Evolutionary conservation across 768 basidiomycete genomes (phyloP), one percentile per base, ranked within the genome.

Genomic region (Leccinum variicolor): DNA sequence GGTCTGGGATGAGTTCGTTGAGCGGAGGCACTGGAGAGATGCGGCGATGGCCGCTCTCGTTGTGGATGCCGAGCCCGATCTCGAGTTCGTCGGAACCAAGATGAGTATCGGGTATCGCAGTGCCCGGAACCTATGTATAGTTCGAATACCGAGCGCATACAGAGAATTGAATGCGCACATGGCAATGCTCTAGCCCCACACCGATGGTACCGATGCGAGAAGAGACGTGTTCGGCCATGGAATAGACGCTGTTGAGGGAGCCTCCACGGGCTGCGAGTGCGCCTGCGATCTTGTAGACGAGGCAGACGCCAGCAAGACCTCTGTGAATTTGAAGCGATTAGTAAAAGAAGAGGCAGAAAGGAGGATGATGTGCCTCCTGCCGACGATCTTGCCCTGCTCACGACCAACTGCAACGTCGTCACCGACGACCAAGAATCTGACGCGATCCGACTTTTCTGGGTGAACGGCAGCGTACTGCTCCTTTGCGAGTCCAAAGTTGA

Each of bases 281-380:
- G 45, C 93, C 93, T 10, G 92, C 89, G 54, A 94, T 87, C 74
- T 96, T 96, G 79, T 95, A 95, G 1, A 94, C 90, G 21, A 93
- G 74, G 5, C 89, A 84, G 5, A 88, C 89, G 2, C 90, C 90
- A 0, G 90, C 90, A 11, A 92, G 81, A 43, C 92, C 92, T 66
- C 93, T 92, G 56, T 45, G 13, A 29, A 34, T 45, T 39, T 25
- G 14, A 41, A 39, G 46, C 29, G n/a, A 21, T 61, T 1, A 53
- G 49, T 9, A 33, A 19, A 23, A 25, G 29, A 13, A 31, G 19
- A 14, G 34, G 1, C 14, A 3, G 41, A 29, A 6, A 47, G 11
- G 60, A 84, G 28, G 26, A 4, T 5, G 28, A 31, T 53, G 41
- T 3, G 3, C 90, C 91, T 80, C 70, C 93, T 79, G 21, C 94